A percentile compares a stretch with the other conserved stretches of the same genome.
phyloP scores from a whole-genome alignment of 73 alveolate species.

The Blepharisma japonicum region DNA sequence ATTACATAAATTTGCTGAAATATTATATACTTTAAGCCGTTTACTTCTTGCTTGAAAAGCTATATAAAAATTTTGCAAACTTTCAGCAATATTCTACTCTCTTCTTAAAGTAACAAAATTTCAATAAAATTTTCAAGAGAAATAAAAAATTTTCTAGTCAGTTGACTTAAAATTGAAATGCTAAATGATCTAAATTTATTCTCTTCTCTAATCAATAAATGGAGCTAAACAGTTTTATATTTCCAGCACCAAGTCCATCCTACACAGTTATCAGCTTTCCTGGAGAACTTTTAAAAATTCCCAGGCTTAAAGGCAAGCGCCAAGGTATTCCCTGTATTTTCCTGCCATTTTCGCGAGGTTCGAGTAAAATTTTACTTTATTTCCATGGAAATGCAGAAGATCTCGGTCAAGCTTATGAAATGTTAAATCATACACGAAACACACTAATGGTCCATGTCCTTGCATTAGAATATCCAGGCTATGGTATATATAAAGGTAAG shows the following conservation, averaged over 20 bases:
- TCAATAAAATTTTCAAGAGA: too few relatives aligned
- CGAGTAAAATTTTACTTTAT: constrained; percentile 61
- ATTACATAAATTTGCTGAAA: too few relatives aligned
- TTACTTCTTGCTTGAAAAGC: too few relatives aligned
- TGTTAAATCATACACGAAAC: constrained; percentile 60
- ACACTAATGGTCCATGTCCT: constrained; percentile 73
- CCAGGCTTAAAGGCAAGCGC: constrained; percentile 33
- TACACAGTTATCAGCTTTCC: constrained; percentile 36
- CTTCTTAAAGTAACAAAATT: too few relatives aligned
- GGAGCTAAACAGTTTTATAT: constrained; percentile 67
- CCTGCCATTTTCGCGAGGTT: constrained; percentile 45
- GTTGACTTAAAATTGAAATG: too few relatives aligned
- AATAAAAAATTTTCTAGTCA: too few relatives aligned
- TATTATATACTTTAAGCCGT: too few relatives aligned
- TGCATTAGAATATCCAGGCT: constrained; percentile 90
- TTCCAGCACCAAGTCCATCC: constrained; percentile 65
- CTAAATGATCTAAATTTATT: too few relatives aligned
- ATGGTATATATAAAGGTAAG: constrained; percentile 74
- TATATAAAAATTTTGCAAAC: too few relatives aligned
- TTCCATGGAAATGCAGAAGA: constrained; percentile 97
- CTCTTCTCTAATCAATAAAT: constrained; percentile 16
- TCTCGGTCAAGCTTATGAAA: constrained; percentile 75
- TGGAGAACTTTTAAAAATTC: constrained; percentile 66
- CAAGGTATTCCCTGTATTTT: constrained; percentile 50
- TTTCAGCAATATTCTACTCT: too few relatives aligned